Conservation (phyloP, 2,329 filamentous ascomycete genomes). For the Madurella fahalii region DNA sequence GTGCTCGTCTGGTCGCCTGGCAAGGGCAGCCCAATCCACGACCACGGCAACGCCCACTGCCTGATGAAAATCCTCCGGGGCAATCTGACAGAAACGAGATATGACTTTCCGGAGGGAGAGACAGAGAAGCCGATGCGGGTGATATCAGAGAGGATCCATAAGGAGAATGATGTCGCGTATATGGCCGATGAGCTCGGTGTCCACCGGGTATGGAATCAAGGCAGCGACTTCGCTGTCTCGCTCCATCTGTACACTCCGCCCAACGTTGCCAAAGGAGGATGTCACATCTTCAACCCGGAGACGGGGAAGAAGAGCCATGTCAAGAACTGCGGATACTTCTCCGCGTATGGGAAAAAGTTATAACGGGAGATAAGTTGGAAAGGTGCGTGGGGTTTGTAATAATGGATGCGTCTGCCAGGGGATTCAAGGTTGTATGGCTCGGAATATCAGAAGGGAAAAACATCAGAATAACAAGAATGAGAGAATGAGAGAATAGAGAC, state of each 20-base stretch:
- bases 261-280: constrained; percentile 79
- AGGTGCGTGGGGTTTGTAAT: background rate
- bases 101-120: constrained; percentile 59
- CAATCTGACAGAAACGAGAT: constrained; percentile 74
- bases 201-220: constrained; percentile 75
- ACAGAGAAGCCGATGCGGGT: constrained; percentile 55
- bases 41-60: constrained; percentile 85
- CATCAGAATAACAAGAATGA: background rate
- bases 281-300: constrained; percentile 72
- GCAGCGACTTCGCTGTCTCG: constrained; percentile 74
- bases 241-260: constrained; percentile 86
- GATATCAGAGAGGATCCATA: constrained; percentile 64
- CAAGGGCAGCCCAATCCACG: constrained; percentile 80
- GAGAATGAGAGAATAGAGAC: constrained; percentile 3
- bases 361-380: constrained; percentile 27
- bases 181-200: constrained; percentile 89
- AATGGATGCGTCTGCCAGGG: no score
- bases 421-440: background rate
- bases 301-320: constrained; percentile 73
- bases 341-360: constrained; percentile 52
- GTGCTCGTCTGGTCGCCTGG: constrained; percentile 87
- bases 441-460: background rate
- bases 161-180: constrained; percentile 74
- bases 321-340: constrained; percentile 68
- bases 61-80: constrained; percentile 87